Evolutionary conservation across 2,329 filamentous ascomycete species (phyloP).

Genomic region (Alternaria rosae): DNA sequence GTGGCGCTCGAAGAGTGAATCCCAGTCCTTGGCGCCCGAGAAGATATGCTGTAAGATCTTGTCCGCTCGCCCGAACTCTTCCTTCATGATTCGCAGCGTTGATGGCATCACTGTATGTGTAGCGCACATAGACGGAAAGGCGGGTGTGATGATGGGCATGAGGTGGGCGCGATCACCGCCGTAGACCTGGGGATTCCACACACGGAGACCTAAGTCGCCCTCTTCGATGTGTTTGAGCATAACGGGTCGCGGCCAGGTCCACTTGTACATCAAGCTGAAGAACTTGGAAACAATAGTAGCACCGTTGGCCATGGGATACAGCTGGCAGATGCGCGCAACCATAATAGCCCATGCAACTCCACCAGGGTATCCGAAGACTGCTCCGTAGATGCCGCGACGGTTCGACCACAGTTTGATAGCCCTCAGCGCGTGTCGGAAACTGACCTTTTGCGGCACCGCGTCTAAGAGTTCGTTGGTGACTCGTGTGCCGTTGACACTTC

Average conservation of each 20-base stretch:
- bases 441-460: conserved; percentile 86
- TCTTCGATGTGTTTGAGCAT: conserved; percentile 87
- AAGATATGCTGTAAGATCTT: conserved; percentile 83
- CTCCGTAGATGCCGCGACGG: conserved; percentile 89
- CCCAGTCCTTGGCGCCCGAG: conserved; percentile 78
- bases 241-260: conserved; percentile 95
- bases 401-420: conserved; percentile 98
- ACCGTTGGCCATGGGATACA: conserved; percentile 91
- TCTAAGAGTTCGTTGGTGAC: conserved; percentile 92
- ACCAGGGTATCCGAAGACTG: conserved; percentile 94
- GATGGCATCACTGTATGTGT: conserved; percentile 93
- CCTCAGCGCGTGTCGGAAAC: conserved; percentile 86
- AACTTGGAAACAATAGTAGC: conserved; percentile 92
- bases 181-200: conserved; percentile 95
- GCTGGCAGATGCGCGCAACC: conserved; percentile 91
- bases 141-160: conserved; percentile 98
- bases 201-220: conserved; percentile 78
- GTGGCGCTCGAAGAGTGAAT: conserved; percentile 86
- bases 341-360: conserved; percentile 99
- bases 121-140: conserved; percentile 97
- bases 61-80: conserved; percentile 79
- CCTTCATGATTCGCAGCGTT: conserved; percentile 82
- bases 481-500: conserved; percentile 90
- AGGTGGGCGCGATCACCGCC: conserved; percentile 82
- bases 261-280: conserved; percentile 88